Evolutionary conservation across 164 flowering plant genomes (phyloP), one percentile per base, ranked within the genome.

Genomic region (Stephania yunnanensis): DNA sequence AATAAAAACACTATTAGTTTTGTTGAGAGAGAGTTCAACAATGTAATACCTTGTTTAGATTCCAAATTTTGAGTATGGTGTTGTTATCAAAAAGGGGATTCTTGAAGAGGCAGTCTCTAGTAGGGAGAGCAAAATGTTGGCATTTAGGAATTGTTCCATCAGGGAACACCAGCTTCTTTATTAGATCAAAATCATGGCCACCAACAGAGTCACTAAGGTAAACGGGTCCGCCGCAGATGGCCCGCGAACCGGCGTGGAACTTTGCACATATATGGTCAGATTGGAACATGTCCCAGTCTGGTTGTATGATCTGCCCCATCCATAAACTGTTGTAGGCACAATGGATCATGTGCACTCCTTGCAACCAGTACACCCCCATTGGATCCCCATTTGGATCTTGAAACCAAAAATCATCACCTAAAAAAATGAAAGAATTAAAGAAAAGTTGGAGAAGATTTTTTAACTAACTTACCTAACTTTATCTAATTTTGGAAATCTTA

Each of bases 201-300:
- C 90, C 92, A 0, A 92, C 82, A 0, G 90, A 80, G 79, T 94
- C 97, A 69, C 98, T 92, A 5, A 94, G 87, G 69, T 91, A 94
- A 25, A 94, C 84, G 0, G 96, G 95, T 6, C 97, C 93, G 1
- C 97, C 98, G 74, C 92, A 91, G 73, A 94, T 91, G 72, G 97
- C 97, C 67, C 98, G 77, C 1, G 97, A 92, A 2, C 89, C 96
- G 10, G 97, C 94, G 53, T 92, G 97, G 72, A 85, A 94, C 67
- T 88, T 87, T 1, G 98, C 97, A 71, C 93, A 88, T 0, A 55
- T 29, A 74, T 94, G 98, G 73, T 91, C 91, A 0, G 96, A 91
- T 74, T 92, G 98, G 79, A 94, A 94, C 98, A 94, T 94, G 75
- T 92, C 98, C 98, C 97, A 94, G 79, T 94, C 98, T 1, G 94